These are phyloP conservation scores for Ilyonectria mors-panacis DNA, from an alignment of 2,329 filamentous ascomycete genomes.

Conservation along the genomic window DNA sequence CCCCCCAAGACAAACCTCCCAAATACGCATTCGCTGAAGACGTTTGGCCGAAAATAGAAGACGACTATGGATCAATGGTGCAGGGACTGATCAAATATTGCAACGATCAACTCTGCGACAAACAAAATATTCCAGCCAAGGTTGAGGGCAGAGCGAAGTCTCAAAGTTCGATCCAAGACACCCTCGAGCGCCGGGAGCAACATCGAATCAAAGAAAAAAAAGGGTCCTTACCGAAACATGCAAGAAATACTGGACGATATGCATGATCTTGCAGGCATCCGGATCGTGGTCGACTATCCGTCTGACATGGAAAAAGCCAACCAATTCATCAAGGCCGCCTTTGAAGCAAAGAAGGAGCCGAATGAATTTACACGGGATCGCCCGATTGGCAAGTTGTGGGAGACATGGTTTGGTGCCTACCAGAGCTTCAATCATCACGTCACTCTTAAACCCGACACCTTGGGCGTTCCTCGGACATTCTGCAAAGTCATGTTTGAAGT, in stretches of 20 bases:
- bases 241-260: conserved; percentile 1
- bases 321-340: conserved; percentile 17
- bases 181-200: not conserved
- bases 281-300: conserved; percentile 26
- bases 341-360: not conserved
- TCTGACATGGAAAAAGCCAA: conserved; percentile 15
- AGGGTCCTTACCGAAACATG: not conserved
- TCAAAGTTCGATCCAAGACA: not conserved
- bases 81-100: not conserved
- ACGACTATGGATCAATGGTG: not conserved
- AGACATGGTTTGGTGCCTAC: not conserved
- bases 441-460: not conserved
- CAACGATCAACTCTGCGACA: not conserved
- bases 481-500: conserved; percentile 29
- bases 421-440: not conserved
- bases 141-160: not conserved
- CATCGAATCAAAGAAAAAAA: not conserved
- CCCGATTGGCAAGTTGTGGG: not conserved
- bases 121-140: not conserved
- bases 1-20: not conserved
- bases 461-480: not conserved
- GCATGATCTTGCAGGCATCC: conserved; percentile 33
- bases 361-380: not conserved
- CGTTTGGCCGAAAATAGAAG: not conserved
- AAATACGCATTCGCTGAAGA: not conserved